phyloP scores from a whole-genome alignment of 306 rosid species.

The Comarum palustre region DNA sequence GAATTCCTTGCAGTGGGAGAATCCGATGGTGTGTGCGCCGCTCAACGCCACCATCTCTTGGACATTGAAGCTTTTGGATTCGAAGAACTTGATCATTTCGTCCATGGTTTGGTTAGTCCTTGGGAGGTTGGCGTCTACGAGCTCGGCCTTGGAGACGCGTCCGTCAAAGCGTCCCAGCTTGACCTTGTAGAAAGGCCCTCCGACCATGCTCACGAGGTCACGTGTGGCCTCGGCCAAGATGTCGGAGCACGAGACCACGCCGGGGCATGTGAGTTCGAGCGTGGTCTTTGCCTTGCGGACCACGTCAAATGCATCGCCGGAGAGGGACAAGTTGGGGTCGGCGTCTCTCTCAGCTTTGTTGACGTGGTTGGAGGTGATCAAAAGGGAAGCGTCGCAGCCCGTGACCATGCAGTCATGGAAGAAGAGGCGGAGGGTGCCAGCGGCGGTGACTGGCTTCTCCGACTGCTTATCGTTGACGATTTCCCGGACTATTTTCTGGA shows the following conservation, averaged over 20 bases:
- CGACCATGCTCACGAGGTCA: slow-evolving; percentile 42
- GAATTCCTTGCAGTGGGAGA: slow-evolving; percentile 54
- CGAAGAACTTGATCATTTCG: slow-evolving; percentile 32
- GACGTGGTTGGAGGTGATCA: slow-evolving; percentile 36
- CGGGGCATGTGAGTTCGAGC: slow-evolving; percentile 54
- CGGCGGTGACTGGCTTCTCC: slow-evolving; percentile 38
- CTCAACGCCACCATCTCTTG: slow-evolving; percentile 45
- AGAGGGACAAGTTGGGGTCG: slow-evolving; percentile 37
- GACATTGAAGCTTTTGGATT: slow-evolving; percentile 33
- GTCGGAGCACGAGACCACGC: slow-evolving; percentile 53
- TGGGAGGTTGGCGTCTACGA: slow-evolving; percentile 35
- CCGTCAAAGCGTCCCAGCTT: slow-evolving; percentile 46
- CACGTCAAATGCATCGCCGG: slow-evolving; percentile 50
- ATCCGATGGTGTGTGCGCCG: slow-evolving; percentile 56
- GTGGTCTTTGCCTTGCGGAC: slow-evolving; percentile 33
- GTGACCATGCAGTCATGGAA: slow-evolving; percentile 46
- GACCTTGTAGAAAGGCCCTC: slow-evolving; percentile 48
- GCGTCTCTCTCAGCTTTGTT: slow-evolving; percentile 44
- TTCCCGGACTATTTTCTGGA: slow-evolving; percentile 31
- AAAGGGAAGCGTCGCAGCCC: slow-evolving; percentile 49
- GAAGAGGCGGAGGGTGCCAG: slow-evolving; percentile 45
- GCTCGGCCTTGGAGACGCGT: slow-evolving; percentile 22
- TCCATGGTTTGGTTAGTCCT: slow-evolving; percentile 29
- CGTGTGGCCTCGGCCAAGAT: slow-evolving; percentile 45
- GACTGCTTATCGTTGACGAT: slow-evolving; percentile 28